Conservation (phyloP, 2,329 filamentous ascomycete genomes). For the Neonectria punicea region DNA sequence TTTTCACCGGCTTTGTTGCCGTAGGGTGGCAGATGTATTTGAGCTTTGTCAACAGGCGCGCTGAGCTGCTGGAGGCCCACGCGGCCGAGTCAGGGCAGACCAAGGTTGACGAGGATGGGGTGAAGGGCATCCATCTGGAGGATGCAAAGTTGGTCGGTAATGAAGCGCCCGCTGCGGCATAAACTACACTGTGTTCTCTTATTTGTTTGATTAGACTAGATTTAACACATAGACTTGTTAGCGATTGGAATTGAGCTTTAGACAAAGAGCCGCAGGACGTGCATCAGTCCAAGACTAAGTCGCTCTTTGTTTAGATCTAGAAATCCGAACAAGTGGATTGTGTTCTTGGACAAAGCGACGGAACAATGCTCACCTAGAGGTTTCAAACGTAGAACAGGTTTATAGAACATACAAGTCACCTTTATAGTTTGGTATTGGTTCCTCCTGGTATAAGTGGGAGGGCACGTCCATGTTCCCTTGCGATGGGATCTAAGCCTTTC, state of each 20-base stretch:
- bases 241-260: not conserved
- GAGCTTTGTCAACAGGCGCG: slow-evolving; percentile 79
- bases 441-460: not conserved
- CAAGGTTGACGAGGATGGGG: slow-evolving; percentile 9
- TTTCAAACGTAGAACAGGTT: not conserved
- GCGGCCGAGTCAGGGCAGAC: slow-evolving; percentile 16
- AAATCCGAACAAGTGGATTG: not conserved
- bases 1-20: slow-evolving; percentile 82
- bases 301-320: not conserved
- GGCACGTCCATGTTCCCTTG: not conserved
- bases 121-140: not conserved
- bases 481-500: not conserved
- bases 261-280: not conserved
- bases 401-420: not conserved
- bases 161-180: slow-evolving; percentile 15
- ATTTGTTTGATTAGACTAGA: slow-evolving; percentile 3
- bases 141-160: not conserved
- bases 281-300: not conserved
- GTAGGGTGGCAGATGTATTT: slow-evolving; percentile 95
- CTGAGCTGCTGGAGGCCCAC: slow-evolving; percentile 58
- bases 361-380: not conserved
- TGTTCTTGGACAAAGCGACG: not conserved
- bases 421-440: not conserved
- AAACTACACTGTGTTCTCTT: not conserved
- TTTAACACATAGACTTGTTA: slow-evolving; percentile 9